A percentile compares a stretch with the other conserved stretches of the same genome.
Conservation (phyloP, 371 early-diverging fungal species). For the Mortierella sp. region DNA sequence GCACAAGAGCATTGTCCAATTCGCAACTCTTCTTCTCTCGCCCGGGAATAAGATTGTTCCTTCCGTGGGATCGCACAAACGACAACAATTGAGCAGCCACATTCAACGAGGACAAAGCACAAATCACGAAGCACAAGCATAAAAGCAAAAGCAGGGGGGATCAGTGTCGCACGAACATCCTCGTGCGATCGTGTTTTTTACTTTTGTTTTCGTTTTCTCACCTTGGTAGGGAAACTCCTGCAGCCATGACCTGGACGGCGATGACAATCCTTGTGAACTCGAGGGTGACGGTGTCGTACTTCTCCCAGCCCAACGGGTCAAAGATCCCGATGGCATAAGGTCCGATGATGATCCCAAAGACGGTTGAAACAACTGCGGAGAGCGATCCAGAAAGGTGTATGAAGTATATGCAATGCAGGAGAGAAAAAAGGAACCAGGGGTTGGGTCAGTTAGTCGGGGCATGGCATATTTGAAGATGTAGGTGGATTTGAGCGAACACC, state of each 20-base stretch:
- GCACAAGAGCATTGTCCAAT: neutral
- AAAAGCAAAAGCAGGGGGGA: neutral
- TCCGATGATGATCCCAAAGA: constrained; percentile 92
- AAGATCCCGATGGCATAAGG: constrained; percentile 76
- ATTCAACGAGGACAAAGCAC: neutral
- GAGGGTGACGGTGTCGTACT: constrained; percentile 68
- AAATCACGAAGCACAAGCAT: too few relatives aligned
- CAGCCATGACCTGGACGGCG: constrained; percentile 91
- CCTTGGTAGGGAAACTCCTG: constrained; percentile 86
- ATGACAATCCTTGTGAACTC: constrained; percentile 85
- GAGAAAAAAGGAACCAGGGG: neutral
- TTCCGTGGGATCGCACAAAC: too few relatives aligned
- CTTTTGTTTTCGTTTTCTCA: constrained; percentile 53
- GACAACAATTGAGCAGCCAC: too few relatives aligned
- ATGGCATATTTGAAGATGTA: neutral
- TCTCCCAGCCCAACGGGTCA: constrained; percentile 68
- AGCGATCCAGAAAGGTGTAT: neutral
- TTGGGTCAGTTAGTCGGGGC: neutral
- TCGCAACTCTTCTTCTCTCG: neutral
- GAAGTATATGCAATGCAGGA: neutral
- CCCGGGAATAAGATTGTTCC: constrained; percentile 11
- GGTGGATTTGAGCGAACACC: neutral
- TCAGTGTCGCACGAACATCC: neutral
- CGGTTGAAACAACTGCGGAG: constrained; percentile 80
- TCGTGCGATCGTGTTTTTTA: neutral